A percentile compares a stretch with the other conserved stretches of the same genome.
Conservation (phyloP, 148 eudicot species). For the Chenopodium quinoa region DNA sequence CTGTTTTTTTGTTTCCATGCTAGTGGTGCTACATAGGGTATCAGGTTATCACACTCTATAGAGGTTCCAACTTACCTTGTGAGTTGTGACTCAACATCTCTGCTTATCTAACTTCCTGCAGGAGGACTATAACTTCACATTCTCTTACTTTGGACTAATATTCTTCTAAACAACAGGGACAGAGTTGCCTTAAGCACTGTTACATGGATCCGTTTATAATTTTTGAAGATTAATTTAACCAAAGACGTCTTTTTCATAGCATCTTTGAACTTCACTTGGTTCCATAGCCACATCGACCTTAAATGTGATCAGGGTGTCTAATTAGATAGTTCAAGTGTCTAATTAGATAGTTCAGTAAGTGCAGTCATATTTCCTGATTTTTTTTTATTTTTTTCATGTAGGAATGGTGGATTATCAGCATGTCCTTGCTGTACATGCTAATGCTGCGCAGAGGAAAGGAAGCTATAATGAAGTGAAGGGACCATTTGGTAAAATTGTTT, state of each 20-base stretch:
- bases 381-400: conserved; percentile 22
- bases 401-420: conserved; percentile 99
- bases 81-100: neutral
- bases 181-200: neutral
- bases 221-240: neutral
- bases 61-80: neutral
- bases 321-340: too few species aligned
- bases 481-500: conserved; percentile 46
- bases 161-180: neutral
- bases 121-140: neutral
- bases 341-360: neutral
- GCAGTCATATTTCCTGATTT: neutral
- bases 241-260: neutral
- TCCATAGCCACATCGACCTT: neutral
- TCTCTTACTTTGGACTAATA: neutral
- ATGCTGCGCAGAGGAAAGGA: conserved; percentile 59
- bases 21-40: neutral
- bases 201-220: neutral
- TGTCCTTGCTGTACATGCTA: conserved; percentile 82
- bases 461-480: conserved; percentile 60
- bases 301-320: neutral
- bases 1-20: too few species aligned
- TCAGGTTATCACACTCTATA: neutral
- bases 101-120: neutral
- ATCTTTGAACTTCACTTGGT: neutral